Conservation (phyloP, 139 green algal species). For the Chara braunii region DNA sequence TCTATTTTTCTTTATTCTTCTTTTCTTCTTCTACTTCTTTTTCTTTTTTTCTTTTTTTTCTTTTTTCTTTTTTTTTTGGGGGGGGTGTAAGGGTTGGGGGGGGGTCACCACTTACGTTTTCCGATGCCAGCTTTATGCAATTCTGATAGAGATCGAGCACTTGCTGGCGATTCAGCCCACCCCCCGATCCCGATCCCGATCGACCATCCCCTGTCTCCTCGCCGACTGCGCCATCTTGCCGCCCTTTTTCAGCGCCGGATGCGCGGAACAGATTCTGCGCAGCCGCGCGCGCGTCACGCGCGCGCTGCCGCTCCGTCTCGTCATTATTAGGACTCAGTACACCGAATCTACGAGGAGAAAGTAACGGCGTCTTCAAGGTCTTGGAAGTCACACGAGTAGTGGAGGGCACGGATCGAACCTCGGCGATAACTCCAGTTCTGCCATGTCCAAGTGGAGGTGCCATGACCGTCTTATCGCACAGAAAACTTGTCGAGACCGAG, state of each 20-base stretch:
- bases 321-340: slow-evolving; percentile 34
- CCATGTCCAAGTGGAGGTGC: neutral
- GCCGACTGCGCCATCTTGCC: neutral
- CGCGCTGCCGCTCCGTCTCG: neutral
- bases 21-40: no score
- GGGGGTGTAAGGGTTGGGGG: no score
- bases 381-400: neutral
- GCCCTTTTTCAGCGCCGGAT: slow-evolving; percentile 6
- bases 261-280: slow-evolving; percentile 4
- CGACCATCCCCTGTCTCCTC: neutral
- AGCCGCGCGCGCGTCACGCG: neutral
- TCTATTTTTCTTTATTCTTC: no score
- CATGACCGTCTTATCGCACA: neutral
- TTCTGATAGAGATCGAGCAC: slow-evolving; percentile 54
- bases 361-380: slow-evolving; percentile 5
- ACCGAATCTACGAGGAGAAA: slow-evolving; percentile 7
- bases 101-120: slow-evolving; percentile 51
- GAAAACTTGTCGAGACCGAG: neutral
- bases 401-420: neutral
- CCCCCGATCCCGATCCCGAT: neutral
- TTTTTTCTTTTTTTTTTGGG: no score
- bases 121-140: slow-evolving; percentile 72
- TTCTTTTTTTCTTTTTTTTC: no score
- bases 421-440: neutral
- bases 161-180: slow-evolving; percentile 10